Percentiles rank a stretch among this genome's conserved stretches.
Conservation (phyloP, 805 yeast genomes). For the Candida lessepsii region DNA sequence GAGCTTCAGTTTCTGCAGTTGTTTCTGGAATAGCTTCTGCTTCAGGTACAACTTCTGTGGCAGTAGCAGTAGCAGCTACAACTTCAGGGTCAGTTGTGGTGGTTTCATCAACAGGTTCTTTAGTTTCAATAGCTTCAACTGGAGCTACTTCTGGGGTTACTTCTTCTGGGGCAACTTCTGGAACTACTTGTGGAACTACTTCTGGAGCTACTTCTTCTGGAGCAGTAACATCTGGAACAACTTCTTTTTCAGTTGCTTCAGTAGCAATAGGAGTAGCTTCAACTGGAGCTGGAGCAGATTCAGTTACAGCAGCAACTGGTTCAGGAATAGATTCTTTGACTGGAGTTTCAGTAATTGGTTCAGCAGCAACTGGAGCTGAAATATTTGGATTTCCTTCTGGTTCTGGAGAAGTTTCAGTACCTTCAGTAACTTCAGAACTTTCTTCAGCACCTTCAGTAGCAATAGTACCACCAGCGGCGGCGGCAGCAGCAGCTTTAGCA, state of each 20-base stretch:
- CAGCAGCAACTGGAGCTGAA: constrained; percentile 5
- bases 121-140: constrained; percentile 10
- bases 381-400: constrained; percentile 14
- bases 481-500: constrained; percentile 21
- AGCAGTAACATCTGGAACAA: constrained; percentile 12
- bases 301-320: constrained; percentile 2
- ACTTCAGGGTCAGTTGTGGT: constrained; percentile 7
- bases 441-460: constrained; percentile 14
- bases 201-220: constrained; percentile 2
- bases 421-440: constrained; percentile 18
- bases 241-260: constrained; percentile 18
- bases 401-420: constrained; percentile 22
- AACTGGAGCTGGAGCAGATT: constrained; percentile 12
- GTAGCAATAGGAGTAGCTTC: constrained; percentile 10
- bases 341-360: too few relatives aligned
- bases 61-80: constrained; percentile 16
- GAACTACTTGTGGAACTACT: background rate
- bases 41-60: background rate
- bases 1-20: too few relatives aligned
- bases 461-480: constrained; percentile 13
- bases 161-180: constrained; percentile 6
- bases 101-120: constrained; percentile 4
- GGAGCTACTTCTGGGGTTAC: constrained; percentile 2
- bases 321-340: background rate
- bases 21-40: constrained; percentile 2